A percentile compares a stretch with the other conserved stretches of the same genome.
Conservation (phyloP, 306 rosid species). For the Fagus sylvatica region DNA sequence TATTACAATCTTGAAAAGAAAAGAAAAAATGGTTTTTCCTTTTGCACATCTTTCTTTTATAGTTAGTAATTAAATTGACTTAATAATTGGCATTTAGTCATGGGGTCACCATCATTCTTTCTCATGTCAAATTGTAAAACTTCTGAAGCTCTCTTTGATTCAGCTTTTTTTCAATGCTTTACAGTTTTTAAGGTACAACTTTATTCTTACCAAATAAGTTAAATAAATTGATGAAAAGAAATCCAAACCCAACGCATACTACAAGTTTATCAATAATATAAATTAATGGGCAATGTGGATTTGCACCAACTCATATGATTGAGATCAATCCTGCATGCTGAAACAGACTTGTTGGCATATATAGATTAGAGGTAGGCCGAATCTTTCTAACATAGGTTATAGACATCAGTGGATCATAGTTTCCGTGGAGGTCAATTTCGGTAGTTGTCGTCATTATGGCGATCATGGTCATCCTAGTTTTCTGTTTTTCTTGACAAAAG, state of each 20-base stretch:
- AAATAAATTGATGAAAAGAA: no score
- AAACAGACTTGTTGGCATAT: slow-evolving; percentile 32
- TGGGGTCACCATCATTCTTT: slow-evolving; percentile 30
- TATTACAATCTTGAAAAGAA: slow-evolving; percentile 18
- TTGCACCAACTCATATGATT: slow-evolving; percentile 22
- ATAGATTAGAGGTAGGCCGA: slow-evolving; percentile 6
- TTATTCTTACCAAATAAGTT: no score
- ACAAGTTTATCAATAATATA: background rate
- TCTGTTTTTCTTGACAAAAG: slow-evolving; percentile 29
- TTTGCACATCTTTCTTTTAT: slow-evolving; percentile 1
- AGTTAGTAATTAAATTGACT: slow-evolving; percentile 26
- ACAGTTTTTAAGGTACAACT: no score
- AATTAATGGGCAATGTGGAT: slow-evolving; percentile 10
- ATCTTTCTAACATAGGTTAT: slow-evolving; percentile 22
- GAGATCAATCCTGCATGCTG: slow-evolving; percentile 30
- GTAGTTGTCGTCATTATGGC: slow-evolving; percentile 33
- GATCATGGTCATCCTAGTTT: slow-evolving; percentile 45
- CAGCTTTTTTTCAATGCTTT: no score
- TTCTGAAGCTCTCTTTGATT: background rate
- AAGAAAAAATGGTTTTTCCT: background rate
- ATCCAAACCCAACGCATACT: no score
- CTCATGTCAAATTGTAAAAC: background rate
- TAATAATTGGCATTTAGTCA: background rate
- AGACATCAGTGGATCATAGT: slow-evolving; percentile 26
- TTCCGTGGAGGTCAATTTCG: slow-evolving; percentile 28